Base-by-base conservation (phyloP, 495 filamentous ascomycete genomes). In the Annulohypoxylon stygium region DNA sequence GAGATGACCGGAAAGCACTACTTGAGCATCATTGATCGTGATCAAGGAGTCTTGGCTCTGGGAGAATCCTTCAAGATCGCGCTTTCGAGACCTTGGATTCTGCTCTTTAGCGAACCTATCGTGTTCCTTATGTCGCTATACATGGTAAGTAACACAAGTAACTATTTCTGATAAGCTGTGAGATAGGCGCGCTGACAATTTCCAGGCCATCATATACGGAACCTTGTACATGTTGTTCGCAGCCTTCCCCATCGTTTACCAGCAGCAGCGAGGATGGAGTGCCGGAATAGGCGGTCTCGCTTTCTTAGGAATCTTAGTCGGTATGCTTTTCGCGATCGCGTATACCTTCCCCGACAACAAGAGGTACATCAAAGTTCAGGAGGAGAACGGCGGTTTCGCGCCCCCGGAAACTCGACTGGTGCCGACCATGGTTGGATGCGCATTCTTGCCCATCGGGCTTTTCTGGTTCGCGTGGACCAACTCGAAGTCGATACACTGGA, bases 401-500 rank as follows among this genome's bases (percentile, higher is more conserved):
- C 74, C 78, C 33, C 89, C 90, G 2, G 89, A 91, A 73, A 83
- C 86, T 67, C 85, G 90, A 3, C 84, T 92, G 3, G 78, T 86
- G 0, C 85, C 85, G 20, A 87, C 90, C 81, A 86, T 91, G 73
- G 65, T 87, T 26, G 90, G 88, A 1, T 84, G 82, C 0, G 70
- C 86, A 12, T 76, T 89, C 45, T 75, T 91, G 12, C 88, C 89
- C 1, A 81, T 85, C 53, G 89, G 89, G 0, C 80, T 90, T 8
- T 91, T 91, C 79, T 89, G 87, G 85, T 91, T 90, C 70, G 89
- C 84, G 41, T 91, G 89, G 90, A 90, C 88, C 2, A 84, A 84
- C 2, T 68, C 76, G 53, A 78, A 80, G 0, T 63, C 77, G 47
- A 79, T 83, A 60, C 70, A 74, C 14, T 88, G 86, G 87, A 78